Base-by-base conservation (phyloP, 2,329 filamentous ascomycete genomes). In the Ceratocystis destructans region DNA sequence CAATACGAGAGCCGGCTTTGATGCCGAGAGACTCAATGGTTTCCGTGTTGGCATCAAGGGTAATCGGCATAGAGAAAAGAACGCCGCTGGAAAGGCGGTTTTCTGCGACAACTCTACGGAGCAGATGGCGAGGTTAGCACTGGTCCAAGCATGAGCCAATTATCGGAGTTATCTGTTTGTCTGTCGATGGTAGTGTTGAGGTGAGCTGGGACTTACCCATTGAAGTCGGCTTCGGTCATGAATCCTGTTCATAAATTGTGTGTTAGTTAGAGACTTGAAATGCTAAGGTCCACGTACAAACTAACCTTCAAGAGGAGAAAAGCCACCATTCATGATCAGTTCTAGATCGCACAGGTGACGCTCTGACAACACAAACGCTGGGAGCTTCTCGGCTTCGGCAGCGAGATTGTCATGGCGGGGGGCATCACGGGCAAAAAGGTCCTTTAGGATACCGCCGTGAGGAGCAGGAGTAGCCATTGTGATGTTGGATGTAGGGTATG, bases 331-430 rank as follows among this genome's bases (percentile, higher is more conserved):
- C 77, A 99, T 86, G 74, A 99, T 91, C 78, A 99, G 79, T 79
- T 99, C 94, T 71, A 99, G 83, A 82, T 99, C 94, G 79, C 94
- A 99, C 62, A 99, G 86, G 79, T 99, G 94, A 73, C 94, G 87
- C 83, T 99, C 94, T 64, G 84, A 88, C 71, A 99, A 86, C 68
- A 88, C 79, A 71, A 99, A 82, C 46, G 93, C 89, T 46, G 91
- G 90, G 59, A 97, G 86, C 41, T 75, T 87, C 81, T 96, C 92
- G 53, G 93, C 89, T 79, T 99, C 94, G 61, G 83, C 84, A 66
- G 81, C 79, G 70, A 99, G 88, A 80, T 96, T 81, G 70, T 82
- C 82, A 71, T 94, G 87, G 74, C 88, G 86, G 71, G 89, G 89
- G 70, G 87, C 83, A 84, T 99, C 94, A 79, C 94, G 88, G 71